Conservation (phyloP, 495 filamentous ascomycete species). For the Penicillium ucsense region DNA sequence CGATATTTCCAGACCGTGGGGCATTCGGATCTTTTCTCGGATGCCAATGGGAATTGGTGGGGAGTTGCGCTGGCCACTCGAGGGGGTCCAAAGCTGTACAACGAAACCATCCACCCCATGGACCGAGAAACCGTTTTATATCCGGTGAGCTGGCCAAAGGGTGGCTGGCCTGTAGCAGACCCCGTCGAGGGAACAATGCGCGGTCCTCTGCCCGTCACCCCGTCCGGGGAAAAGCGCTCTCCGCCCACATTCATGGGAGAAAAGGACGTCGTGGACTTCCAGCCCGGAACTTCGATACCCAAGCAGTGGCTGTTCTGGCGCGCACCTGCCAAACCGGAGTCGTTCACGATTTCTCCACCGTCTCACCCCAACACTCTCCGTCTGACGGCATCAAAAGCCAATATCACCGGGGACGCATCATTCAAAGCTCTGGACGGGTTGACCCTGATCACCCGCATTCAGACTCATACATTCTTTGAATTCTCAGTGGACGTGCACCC, state of each 20-base stretch:
- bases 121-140: constrained; percentile 47
- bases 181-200: constrained; percentile 18
- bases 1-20: constrained; percentile 18
- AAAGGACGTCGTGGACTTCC: constrained; percentile 11
- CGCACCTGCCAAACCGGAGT: background rate
- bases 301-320: constrained; percentile 10
- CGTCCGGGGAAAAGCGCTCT: background rate
- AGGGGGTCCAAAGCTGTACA: constrained; percentile 13
- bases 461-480: constrained; percentile 12
- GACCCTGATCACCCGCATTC: constrained; percentile 8
- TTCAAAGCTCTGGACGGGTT: background rate
- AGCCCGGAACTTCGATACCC: constrained; percentile 6
- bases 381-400: constrained; percentile 4
- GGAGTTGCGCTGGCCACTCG: constrained; percentile 39
- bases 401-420: background rate
- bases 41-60: constrained; percentile 43
- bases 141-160: constrained; percentile 39
- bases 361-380: constrained; percentile 4
- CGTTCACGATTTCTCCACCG: constrained; percentile 8
- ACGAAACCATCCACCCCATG: constrained; percentile 41
- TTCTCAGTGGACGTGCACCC: constrained; percentile 10
- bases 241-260: constrained; percentile 7
- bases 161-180: constrained; percentile 11
- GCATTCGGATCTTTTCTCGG: constrained; percentile 27
- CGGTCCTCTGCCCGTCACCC: constrained; percentile 6